A percentile compares a stretch with the other conserved stretches of the same genome.
Conservation (phyloP, 2,329 filamentous ascomycete genomes). For the Colletotrichum cordylinicola region DNA sequence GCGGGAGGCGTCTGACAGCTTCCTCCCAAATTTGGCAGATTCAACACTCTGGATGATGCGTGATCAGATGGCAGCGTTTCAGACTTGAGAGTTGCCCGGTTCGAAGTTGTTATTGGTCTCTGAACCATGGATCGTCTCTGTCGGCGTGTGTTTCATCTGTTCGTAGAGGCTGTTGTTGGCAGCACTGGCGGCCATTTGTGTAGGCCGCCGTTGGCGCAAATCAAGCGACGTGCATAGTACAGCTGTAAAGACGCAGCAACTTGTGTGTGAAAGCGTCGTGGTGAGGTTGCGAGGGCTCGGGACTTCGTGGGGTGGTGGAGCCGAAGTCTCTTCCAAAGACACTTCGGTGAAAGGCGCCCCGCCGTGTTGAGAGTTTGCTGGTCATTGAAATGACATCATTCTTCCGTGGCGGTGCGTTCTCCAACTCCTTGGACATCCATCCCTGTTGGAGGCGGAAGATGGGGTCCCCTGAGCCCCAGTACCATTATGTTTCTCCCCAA, state of each 20-base stretch:
- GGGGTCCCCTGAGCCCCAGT: neutral
- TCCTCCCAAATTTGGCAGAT: neutral
- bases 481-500: neutral
- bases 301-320: conserved; percentile 15
- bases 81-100: neutral
- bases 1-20: neutral
- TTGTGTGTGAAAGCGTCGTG: neutral
- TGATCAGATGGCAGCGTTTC: conserved; percentile 17
- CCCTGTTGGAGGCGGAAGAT: neutral
- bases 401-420: conserved; percentile 10
- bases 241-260: neutral
- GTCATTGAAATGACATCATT: conserved; percentile 16
- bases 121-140: neutral
- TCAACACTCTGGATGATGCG: neutral
- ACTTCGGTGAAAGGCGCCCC: conserved; percentile 1
- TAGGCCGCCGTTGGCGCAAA: neutral
- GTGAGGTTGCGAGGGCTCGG: neutral
- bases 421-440: neutral
- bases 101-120: neutral
- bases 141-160: conserved; percentile 9
- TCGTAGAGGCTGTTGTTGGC: neutral
- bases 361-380: neutral
- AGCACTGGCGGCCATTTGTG: neutral
- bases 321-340: neutral
- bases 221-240: neutral